Percentiles rank a stretch among this genome's conserved stretches.
phyloP scores from a whole-genome alignment of 2,329 filamentous ascomycete species.

The Ceratocystis colombiana region DNA sequence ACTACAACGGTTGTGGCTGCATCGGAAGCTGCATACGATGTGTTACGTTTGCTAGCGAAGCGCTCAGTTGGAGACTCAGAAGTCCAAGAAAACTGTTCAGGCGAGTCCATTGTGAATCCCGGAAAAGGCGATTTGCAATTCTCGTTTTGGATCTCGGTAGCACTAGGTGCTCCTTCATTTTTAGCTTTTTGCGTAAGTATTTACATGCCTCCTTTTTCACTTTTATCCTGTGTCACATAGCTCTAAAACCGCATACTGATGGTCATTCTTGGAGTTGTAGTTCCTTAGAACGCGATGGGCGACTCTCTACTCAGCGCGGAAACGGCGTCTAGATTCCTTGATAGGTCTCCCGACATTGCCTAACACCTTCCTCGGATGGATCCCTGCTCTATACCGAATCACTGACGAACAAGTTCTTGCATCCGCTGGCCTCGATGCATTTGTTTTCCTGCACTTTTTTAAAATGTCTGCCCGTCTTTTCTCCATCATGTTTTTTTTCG shows the following conservation, averaged over 20 bases:
- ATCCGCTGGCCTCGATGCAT: conserved; percentile 87
- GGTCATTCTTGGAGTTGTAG: conserved; percentile 37
- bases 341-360: conserved; percentile 65
- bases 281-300: conserved; percentile 85
- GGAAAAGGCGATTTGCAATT: conserved; percentile 26
- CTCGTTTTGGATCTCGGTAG: conserved; percentile 46
- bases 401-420: conserved; percentile 81
- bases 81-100: conserved; percentile 25
- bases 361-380: conserved; percentile 84
- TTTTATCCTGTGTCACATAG: neutral
- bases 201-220: neutral
- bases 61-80: conserved; percentile 10
- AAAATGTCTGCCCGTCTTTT: conserved; percentile 88
- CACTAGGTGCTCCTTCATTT: conserved; percentile 61
- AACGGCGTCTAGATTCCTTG: conserved; percentile 54
- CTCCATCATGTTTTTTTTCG: conserved; percentile 67
- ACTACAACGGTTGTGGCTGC: conserved; percentile 18
- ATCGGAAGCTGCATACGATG: conserved; percentile 22
- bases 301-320: conserved; percentile 77
- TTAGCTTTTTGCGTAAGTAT: conserved; percentile 61
- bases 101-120: conserved; percentile 26
- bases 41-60: conserved; percentile 16
- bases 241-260: conserved; percentile 9
- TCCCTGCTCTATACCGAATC: conserved; percentile 71
- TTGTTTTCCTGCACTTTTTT: conserved; percentile 91